Base-by-base conservation (phyloP, 2,329 filamentous ascomycete species). In the Thelonectria blattea region DNA sequence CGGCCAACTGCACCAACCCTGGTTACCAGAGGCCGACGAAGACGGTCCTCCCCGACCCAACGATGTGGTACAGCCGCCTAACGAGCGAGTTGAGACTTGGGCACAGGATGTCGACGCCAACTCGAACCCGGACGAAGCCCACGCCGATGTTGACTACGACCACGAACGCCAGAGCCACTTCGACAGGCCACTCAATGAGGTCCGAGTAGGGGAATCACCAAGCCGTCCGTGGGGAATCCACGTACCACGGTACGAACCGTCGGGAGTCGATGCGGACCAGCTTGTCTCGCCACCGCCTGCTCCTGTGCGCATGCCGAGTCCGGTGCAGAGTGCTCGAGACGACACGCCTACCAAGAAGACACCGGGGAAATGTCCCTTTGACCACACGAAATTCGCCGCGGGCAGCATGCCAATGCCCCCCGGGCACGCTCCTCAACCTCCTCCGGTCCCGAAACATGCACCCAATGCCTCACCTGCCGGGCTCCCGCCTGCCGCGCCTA, bases 161-260 rank as follows among this genome's bases (percentile, higher is more conserved):
- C 84, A 83, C 2, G 85, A 88, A 46, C 85, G 92, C 58, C 82
- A 88, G 64, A 84, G 88, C 58, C 91, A 89, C 70, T 97, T 97
- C 73, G 92, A 96, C 66, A 86, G 93, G 46, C 88, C 91, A 0
- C 76, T 98, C 53, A 92, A 94, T 72, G 94, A 97, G 69, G 86
- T 98, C 10, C 85, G 94, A n/a, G 88, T 98, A 20, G 94, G 94
- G 45, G 94, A 98, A 76, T 96, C 92, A 14, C 94, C 94, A 5
- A 96, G 91, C 74, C 85, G 94, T 46, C 94, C 94, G 14, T 97
- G 93, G 93, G 93, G 93, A 6, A 96, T 97, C 53, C 86, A 87
- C 5, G 89, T 97, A 0, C 93, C 93, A 3, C 75, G 86, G 39
- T 80, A 84, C 63, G 80, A 84, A 52, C 64, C 73, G 6, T 70